phyloP scores from a whole-genome alignment of 139 green algal species.

The Coelastrella sp. region DNA sequence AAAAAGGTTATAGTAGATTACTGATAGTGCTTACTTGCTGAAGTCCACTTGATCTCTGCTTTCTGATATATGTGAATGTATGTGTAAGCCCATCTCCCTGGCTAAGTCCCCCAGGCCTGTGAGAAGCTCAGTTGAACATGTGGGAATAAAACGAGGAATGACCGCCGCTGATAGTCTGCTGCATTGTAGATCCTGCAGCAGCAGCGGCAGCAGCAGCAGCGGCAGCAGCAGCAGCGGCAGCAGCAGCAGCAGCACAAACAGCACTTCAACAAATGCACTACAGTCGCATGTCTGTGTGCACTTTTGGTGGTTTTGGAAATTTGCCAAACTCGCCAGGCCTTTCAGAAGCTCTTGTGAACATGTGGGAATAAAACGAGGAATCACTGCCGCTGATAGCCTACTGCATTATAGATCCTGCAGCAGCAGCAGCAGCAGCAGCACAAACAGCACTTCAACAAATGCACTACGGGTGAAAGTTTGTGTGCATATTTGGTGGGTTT shows the following conservation, averaged over 20 bases:
- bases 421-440: background rate
- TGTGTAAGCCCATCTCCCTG: background rate
- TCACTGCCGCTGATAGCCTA: constrained; percentile 73
- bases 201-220: background rate
- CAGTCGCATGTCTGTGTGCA: no score
- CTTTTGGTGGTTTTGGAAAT: no score
- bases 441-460: no score
- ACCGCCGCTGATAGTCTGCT: constrained; percentile 69
- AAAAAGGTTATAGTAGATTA: no score
- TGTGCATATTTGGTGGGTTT: no score
- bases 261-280: background rate
- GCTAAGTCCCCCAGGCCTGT: constrained; percentile 49
- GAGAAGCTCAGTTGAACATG: constrained; percentile 76
- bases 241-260: background rate
- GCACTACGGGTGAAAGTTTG: no score
- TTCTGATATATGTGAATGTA: constrained; percentile 52
- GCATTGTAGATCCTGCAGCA: background rate
- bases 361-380: constrained; percentile 82
- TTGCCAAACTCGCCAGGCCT: constrained; percentile 43
- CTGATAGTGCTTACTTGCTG: background rate
- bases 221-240: background rate
- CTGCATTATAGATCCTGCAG: constrained; percentile 1
- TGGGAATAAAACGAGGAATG: constrained; percentile 82
- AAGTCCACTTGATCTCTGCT: constrained; percentile 67
- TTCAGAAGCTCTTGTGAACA: constrained; percentile 73